Percentiles rank a stretch among this genome's conserved stretches.
Evolutionary conservation across 352 stramenopile species (phyloP).

Genomic region (Phytophthora pini): DNA sequence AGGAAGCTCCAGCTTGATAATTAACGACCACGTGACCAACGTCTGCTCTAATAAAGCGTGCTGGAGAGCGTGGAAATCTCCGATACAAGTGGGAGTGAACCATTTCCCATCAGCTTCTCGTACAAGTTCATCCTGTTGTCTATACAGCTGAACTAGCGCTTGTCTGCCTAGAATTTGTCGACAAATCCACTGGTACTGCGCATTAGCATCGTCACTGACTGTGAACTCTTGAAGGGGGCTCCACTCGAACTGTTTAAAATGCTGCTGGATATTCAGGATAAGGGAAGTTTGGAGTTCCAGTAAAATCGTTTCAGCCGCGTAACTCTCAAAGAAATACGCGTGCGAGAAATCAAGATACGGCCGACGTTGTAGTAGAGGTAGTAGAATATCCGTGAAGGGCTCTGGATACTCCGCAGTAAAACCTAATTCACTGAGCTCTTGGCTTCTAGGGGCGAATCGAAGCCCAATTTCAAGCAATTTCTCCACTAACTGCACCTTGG

Average conservation of each 20-base stretch:
- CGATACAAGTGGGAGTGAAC: conserved; percentile 36
- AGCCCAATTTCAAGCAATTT: conserved; percentile 38
- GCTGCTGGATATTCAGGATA: conserved; percentile 34
- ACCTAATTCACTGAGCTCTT: conserved; percentile 14
- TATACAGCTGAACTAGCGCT: conserved; percentile 23
- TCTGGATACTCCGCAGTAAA: conserved; percentile 10
- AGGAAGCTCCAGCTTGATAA: conserved; percentile 47
- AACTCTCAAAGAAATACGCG: conserved; percentile 70
- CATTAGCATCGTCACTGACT: conserved; percentile 4
- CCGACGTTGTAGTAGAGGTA: conserved; percentile 31
- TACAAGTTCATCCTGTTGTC: conserved; percentile 24
- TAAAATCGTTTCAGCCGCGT: conserved; percentile 49
- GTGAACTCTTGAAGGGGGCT: conserved; percentile 12
- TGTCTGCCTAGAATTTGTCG: conserved; percentile 29
- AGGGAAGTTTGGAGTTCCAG: conserved; percentile 56
- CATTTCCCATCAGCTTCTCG: conserved; percentile 45
- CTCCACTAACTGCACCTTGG: conserved; percentile 48
- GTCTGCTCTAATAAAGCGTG: conserved; percentile 53
- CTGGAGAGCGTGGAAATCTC: conserved; percentile 44
- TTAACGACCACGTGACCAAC: conserved; percentile 53
- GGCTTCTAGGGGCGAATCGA: conserved; percentile 17
- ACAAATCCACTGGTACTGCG: conserved; percentile 26
- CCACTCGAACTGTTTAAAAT: conserved; percentile 36
- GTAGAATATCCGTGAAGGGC: conserved; percentile 20
- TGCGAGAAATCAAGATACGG: conserved; percentile 59